These are phyloP conservation scores for Candida tammaniensis DNA, from an alignment of 805 yeast species.

Conservation along the genomic window DNA sequence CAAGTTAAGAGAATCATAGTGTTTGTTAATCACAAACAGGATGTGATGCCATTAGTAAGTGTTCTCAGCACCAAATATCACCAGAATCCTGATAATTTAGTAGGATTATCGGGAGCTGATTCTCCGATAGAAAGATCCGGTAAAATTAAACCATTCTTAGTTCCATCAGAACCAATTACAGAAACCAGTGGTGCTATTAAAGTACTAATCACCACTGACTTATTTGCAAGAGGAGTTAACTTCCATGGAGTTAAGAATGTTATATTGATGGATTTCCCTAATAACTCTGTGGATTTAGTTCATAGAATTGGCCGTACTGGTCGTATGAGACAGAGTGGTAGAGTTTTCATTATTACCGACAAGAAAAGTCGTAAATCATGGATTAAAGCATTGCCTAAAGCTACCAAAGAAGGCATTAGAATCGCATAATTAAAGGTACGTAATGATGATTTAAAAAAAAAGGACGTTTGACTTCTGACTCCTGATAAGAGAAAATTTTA, in stretches of 20 bases:
- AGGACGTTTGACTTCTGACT: slow-evolving; percentile 18
- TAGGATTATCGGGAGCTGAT: slow-evolving; percentile 67
- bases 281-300: slow-evolving; percentile 77
- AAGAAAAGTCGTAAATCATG: slow-evolving; percentile 68
- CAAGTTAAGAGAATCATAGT: slow-evolving; percentile 76
- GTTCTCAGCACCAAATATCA: slow-evolving; percentile 43
- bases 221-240: slow-evolving; percentile 87
- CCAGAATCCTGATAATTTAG: slow-evolving; percentile 44
- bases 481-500: slow-evolving; percentile 14
- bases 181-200: slow-evolving; percentile 34
- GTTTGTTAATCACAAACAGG: slow-evolving; percentile 74
- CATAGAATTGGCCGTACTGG: slow-evolving; percentile 96
- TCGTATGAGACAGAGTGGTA: slow-evolving; percentile 83
- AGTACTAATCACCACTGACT: slow-evolving; percentile 82
- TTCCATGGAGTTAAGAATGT: slow-evolving; percentile 80
- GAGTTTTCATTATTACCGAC: slow-evolving; percentile 78
- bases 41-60: slow-evolving; percentile 57
- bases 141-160: slow-evolving; percentile 61
- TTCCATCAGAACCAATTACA: slow-evolving; percentile 50
- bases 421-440: slow-evolving; percentile 12
- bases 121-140: slow-evolving; percentile 55
- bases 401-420: slow-evolving; percentile 31
- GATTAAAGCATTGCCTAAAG: slow-evolving; percentile 77
- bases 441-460: slow-evolving; percentile 12
- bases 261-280: slow-evolving; percentile 81